These are phyloP conservation scores for Ophiostoma quercus DNA, from an alignment of 2,329 filamentous ascomycete genomes.

Conservation along the genomic window DNA sequence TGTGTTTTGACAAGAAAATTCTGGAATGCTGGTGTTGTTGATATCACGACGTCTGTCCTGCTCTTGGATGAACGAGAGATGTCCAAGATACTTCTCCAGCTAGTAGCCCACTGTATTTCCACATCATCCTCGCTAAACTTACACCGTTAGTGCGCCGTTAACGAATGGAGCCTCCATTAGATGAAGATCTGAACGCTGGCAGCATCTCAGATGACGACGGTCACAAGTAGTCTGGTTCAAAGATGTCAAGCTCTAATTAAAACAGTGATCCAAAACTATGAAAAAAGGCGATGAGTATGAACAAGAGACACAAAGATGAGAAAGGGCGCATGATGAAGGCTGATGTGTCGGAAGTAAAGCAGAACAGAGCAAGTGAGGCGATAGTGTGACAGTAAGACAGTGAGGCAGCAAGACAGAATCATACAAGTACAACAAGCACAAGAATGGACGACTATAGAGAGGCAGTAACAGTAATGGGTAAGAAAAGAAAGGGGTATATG, in stretches of 20 bases:
- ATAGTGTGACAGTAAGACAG: background rate
- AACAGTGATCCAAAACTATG: background rate
- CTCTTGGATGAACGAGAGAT: too few relatives aligned
- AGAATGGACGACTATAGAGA: background rate
- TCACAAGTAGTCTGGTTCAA: background rate
- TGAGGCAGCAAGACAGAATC: too few relatives aligned
- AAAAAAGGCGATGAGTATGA: background rate
- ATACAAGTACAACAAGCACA: background rate
- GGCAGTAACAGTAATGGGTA: background rate
- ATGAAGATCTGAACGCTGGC: too few relatives aligned
- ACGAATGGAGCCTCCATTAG: too few relatives aligned
- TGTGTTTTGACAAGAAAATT: background rate
- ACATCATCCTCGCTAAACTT: too few relatives aligned
- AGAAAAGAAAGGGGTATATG: conserved; percentile 13
- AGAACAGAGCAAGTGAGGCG: background rate
- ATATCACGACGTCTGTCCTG: too few relatives aligned
- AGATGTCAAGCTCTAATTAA: background rate
- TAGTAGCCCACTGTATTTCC: too few relatives aligned
- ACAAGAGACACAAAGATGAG: background rate
- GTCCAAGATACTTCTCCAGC: too few relatives aligned
- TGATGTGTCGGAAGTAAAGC: background rate
- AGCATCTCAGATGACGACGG: too few relatives aligned
- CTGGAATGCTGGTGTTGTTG: background rate
- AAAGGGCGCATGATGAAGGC: background rate
- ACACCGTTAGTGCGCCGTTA: too few relatives aligned